A percentile compares a stretch with the other conserved stretches of the same genome.
Conservation (phyloP, 176 grass and related monocot genomes). For the Thinopyrum elongatum region DNA sequence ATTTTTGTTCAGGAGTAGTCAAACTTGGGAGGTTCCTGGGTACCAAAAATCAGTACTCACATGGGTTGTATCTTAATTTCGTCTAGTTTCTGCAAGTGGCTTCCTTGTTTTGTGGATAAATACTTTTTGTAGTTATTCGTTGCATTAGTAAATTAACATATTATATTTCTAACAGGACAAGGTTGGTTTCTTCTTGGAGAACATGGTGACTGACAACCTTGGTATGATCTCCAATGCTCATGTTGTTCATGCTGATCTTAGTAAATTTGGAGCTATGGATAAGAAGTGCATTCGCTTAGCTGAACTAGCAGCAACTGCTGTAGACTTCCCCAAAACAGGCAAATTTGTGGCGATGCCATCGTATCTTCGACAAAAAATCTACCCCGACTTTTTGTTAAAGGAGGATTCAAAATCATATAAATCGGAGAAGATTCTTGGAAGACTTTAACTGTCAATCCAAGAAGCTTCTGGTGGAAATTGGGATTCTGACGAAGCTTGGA, state of each 20-base stretch:
- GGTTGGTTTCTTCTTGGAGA: slow-evolving; percentile 91
- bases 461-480: slow-evolving; percentile 21
- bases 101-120: slow-evolving; percentile 10
- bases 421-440: slow-evolving; percentile 77
- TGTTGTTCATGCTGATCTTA: slow-evolving; percentile 88
- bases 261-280: slow-evolving; percentile 85
- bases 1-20: too few relatives aligned
- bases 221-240: slow-evolving; percentile 94
- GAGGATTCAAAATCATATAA: slow-evolving; percentile 69
- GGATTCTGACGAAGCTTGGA: slow-evolving; percentile 42
- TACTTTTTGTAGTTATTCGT: neutral
- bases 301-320: slow-evolving; percentile 81
- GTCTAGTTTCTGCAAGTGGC: slow-evolving; percentile 1
- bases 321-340: slow-evolving; percentile 94
- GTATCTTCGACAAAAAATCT: slow-evolving; percentile 69
- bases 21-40: neutral
- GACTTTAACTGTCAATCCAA: slow-evolving; percentile 51
- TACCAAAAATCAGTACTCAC: neutral
- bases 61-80: neutral
- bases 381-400: slow-evolving; percentile 94
- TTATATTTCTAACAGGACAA: slow-evolving; percentile 61
- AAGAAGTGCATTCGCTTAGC: slow-evolving; percentile 81
- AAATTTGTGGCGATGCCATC: slow-evolving; percentile 65
- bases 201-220: slow-evolving; percentile 89
- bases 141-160: neutral